phyloP scores from a whole-genome alignment of 306 rosid genomes.

The Dicorynia guianensis region DNA sequence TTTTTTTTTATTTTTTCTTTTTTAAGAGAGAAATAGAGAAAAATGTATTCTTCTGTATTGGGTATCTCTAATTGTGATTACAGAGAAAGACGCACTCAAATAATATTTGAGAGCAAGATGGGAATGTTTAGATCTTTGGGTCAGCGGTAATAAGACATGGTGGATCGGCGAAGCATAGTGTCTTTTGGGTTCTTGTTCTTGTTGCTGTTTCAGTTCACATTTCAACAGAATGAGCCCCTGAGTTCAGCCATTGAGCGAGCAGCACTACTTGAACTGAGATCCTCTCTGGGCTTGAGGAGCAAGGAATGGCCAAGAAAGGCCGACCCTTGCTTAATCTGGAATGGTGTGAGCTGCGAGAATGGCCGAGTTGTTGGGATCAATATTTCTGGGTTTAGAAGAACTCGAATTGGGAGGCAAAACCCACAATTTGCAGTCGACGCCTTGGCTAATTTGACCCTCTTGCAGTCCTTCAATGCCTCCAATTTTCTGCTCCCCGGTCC shows the following conservation, averaged over 20 bases:
- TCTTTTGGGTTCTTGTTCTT: constrained; percentile 51
- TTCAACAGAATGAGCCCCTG: constrained; percentile 68
- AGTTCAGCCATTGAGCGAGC: constrained; percentile 58
- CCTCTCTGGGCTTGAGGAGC: constrained; percentile 82
- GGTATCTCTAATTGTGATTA: constrained; percentile 46
- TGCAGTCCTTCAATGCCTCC: constrained; percentile 84
- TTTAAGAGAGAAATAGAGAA: constrained; percentile 18
- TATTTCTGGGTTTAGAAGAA: constrained; percentile 84
- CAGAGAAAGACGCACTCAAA: constrained; percentile 35
- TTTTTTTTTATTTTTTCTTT: too few species aligned
- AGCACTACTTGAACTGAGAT: constrained; percentile 74
- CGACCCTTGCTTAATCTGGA: constrained; percentile 83
- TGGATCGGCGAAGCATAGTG: constrained; percentile 52
- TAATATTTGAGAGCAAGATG: constrained; percentile 38
- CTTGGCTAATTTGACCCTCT: constrained; percentile 73
- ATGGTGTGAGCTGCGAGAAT: constrained; percentile 67
- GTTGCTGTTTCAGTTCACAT: constrained; percentile 63
- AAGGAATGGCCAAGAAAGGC: constrained; percentile 85
- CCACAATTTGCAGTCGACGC: constrained; percentile 78
- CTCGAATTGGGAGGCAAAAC: constrained; percentile 68
- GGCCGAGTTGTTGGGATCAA: constrained; percentile 83
- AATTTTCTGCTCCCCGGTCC: constrained; percentile 73
- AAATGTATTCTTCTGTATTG: constrained; percentile 48
- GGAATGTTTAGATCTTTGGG: constrained; percentile 57
- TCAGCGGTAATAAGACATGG: constrained; percentile 54